Evolutionary conservation across 106 monocot genomes (phyloP), one percentile per base, ranked within the genome.

Genomic region (Dendrobium chrysotoxum): DNA sequence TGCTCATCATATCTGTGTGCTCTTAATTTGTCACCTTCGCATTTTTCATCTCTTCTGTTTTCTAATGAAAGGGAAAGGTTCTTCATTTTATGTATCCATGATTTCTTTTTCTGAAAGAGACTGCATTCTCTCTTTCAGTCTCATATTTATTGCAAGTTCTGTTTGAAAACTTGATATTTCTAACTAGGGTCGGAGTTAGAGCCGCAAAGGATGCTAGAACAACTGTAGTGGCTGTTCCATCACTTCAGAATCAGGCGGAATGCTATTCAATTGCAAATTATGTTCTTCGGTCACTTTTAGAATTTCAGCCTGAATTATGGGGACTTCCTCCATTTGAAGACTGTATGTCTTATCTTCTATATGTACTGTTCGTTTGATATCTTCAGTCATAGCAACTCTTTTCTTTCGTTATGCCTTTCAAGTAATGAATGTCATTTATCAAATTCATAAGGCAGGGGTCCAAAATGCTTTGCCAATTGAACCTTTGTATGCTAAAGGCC

Each of bases 201-300:
- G 93, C 88, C 77, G 93, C 89, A 40, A 93, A 89, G 86, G 88
- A 82, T 82, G 77, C 91, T 77, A 91, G 93, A 26, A 87, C 91
- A 53, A 78, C 88, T 23, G 89, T 89, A 39, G 79, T 89, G 28
- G 93, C 93, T n/a, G 89, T 93, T 53, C 93, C 93, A 75, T 93
- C 91, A 58, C 82, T 93, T 15, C 87, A 83, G 78, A 76, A 72
- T 81, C 87, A 88, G 68, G 72, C 21, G 12, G 81, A 89, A 42
- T 35, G 77, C 64, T 91, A 89, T 76, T 72, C 80, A 9, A 79
- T 86, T 39, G 89, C 93, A 80, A 61, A 89, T 82, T 75, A 53
- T 58, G 70, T 89, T 44, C 83, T 91, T 50, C 82, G 85, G 81
- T 87, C 89, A 40, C 87, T 91, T 15, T 76, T 93, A 61, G 93